phyloP scores from a whole-genome alignment of 257 asterid genomes.

The Jaltomata sinuosa region DNA sequence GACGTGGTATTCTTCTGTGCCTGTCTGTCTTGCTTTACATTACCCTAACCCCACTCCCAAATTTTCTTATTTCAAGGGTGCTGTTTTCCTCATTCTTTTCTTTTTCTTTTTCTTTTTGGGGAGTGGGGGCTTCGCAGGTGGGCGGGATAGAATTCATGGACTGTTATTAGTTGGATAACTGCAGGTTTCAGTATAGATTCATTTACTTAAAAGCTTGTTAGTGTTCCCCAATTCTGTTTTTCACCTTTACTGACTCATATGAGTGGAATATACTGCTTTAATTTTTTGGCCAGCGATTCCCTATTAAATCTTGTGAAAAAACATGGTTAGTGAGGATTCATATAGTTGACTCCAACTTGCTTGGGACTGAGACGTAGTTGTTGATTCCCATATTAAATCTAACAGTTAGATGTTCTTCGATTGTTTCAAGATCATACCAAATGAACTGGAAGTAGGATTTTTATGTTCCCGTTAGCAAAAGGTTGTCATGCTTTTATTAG shows the following conservation, averaged over 20 bases:
- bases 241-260: not conserved
- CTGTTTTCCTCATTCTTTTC: not conserved
- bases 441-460: not conserved
- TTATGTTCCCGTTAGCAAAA: not conserved
- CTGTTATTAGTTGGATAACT: not conserved
- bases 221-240: not conserved
- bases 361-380: not conserved
- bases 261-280: not conserved
- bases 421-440: not conserved
- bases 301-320: not conserved
- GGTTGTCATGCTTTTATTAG: not conserved
- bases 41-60: not conserved
- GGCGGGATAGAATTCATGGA: not conserved
- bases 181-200: not conserved
- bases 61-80: not conserved
- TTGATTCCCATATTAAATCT: not conserved
- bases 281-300: not conserved
- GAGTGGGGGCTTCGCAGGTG: not conserved
- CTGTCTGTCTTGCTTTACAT: not conserved
- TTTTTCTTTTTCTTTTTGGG: not conserved
- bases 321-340: not conserved
- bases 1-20: conserved; percentile 51
- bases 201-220: not conserved
- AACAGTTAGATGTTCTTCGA: not conserved
- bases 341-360: not conserved